Evolutionary conservation across 345 rosid genomes (phyloP).

Genomic region (Salix koriyanagi): DNA sequence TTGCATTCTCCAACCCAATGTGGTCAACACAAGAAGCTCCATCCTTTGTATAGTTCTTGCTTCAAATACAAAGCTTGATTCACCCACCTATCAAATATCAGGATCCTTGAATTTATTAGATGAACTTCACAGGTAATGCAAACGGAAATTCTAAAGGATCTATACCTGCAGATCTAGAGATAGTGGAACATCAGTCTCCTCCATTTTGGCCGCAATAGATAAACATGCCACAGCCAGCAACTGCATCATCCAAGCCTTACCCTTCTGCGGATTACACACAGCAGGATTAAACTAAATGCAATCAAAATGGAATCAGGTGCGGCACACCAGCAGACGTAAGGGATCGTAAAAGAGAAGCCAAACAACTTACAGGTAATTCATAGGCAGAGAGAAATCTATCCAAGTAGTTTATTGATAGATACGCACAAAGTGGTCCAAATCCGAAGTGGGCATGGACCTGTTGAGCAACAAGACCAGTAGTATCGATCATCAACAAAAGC

Average conservation of each 20-base stretch:
- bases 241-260: conserved; percentile 63
- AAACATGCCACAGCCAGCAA: conserved; percentile 69
- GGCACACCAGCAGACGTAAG: background rate
- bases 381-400: conserved; percentile 70
- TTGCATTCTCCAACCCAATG: conserved; percentile 72
- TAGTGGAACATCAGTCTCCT: conserved; percentile 61
- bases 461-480: conserved; percentile 21
- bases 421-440: conserved; percentile 64
- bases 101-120: conserved; percentile 1
- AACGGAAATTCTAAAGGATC: background rate
- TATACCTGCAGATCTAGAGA: conserved; percentile 64
- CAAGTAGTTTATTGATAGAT: conserved; percentile 58
- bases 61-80: conserved; percentile 58
- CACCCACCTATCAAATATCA: conserved; percentile 37
- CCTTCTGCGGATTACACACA: conserved; percentile 40
- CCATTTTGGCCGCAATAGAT: conserved; percentile 74
- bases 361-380: conserved; percentile 55
- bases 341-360: background rate
- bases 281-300: background rate
- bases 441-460: conserved; percentile 63
- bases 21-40: conserved; percentile 71
- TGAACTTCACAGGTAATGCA: background rate
- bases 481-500: conserved; percentile 14
- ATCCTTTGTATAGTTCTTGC: conserved; percentile 63
- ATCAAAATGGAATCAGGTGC: background rate